These are phyloP conservation scores for Alternaria sp. DNA, from an alignment of 2,329 filamentous ascomycete species.

Conservation along the genomic window DNA sequence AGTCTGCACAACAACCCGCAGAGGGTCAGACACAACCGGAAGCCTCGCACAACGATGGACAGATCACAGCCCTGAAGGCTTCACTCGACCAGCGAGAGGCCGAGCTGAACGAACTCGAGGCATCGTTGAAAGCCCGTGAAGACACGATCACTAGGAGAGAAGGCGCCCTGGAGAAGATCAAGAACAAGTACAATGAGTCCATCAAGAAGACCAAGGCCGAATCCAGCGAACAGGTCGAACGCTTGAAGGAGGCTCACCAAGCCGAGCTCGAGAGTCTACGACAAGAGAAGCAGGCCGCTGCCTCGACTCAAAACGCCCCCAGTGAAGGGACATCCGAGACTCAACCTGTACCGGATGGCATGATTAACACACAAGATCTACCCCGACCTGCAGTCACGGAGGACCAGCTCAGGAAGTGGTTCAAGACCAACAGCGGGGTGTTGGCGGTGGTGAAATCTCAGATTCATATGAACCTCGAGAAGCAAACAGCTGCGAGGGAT, in stretches of 20 bases:
- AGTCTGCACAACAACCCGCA: constrained; percentile 3
- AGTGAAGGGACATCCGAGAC: constrained; percentile 2
- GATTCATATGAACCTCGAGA: constrained; percentile 14
- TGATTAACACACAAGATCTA: constrained; percentile 34
- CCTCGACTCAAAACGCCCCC: constrained; percentile 6
- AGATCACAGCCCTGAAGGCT: constrained; percentile 47
- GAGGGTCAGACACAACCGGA: constrained; percentile 30
- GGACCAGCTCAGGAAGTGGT: constrained; percentile 14
- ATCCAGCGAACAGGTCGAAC: constrained; percentile 40
- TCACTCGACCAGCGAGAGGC: constrained; percentile 40
- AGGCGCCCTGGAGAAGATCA: constrained; percentile 32
- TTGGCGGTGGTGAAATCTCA: constrained; percentile 11
- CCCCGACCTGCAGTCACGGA: constrained; percentile 17
- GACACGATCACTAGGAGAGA: constrained; percentile 24
- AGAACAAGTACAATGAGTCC: constrained; percentile 68
- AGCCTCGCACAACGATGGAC: constrained; percentile 57
- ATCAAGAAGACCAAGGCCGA: constrained; percentile 60
- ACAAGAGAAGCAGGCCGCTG: constrained; percentile 6
- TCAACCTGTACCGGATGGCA: constrained; percentile 8
- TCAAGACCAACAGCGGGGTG: constrained; percentile 12
- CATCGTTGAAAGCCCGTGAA: constrained; percentile 50
- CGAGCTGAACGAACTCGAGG: constrained; percentile 48
- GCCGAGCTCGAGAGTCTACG: constrained; percentile 45
- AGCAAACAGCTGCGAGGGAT: not conserved
- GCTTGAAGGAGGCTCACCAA: constrained; percentile 53